phyloP scores from a whole-genome alignment of 345 rosid species.

The Camelina hispida region DNA sequence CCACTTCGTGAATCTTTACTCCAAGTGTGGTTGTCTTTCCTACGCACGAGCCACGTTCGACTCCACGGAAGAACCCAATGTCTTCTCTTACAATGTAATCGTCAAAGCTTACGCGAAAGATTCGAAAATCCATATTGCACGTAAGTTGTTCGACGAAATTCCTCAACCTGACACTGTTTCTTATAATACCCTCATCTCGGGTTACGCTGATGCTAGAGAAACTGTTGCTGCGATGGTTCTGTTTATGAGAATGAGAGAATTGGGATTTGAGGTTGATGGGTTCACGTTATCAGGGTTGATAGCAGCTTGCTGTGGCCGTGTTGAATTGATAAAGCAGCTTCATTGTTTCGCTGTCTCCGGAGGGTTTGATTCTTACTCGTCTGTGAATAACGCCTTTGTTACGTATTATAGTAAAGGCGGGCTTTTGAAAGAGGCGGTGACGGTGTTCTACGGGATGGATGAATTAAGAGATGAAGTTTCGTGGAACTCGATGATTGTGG shows the following conservation, averaged over 20 bases:
- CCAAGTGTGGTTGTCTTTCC: constrained; percentile 67
- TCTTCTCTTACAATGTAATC: constrained; percentile 82
- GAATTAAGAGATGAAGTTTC: constrained; percentile 75
- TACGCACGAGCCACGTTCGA: constrained; percentile 60
- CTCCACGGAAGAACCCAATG: constrained; percentile 57
- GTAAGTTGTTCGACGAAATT: constrained; percentile 74
- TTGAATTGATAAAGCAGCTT: constrained; percentile 62
- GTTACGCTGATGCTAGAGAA: constrained; percentile 67
- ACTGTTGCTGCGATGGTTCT: constrained; percentile 51
- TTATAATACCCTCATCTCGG: constrained; percentile 76
- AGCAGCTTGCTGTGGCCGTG: constrained; percentile 56
- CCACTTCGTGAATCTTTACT: constrained; percentile 86
- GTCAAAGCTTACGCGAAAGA: constrained; percentile 56
- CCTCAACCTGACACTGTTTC: constrained; percentile 82
- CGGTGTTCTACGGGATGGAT: constrained; percentile 65
- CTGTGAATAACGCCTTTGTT: constrained; percentile 77
- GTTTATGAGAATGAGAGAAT: constrained; percentile 62
- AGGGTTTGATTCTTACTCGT: constrained; percentile 69
- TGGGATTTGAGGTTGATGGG: constrained; percentile 65
- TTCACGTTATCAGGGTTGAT: constrained; percentile 79
- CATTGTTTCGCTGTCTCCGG: constrained; percentile 62
- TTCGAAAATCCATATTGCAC: constrained; percentile 56
- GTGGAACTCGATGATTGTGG: constrained; percentile 96
- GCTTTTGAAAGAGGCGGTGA: constrained; percentile 63
- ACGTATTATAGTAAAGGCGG: constrained; percentile 73